phyloP scores from a whole-genome alignment of 2,329 filamentous ascomycete species.

The Colletotrichum camelliae region DNA sequence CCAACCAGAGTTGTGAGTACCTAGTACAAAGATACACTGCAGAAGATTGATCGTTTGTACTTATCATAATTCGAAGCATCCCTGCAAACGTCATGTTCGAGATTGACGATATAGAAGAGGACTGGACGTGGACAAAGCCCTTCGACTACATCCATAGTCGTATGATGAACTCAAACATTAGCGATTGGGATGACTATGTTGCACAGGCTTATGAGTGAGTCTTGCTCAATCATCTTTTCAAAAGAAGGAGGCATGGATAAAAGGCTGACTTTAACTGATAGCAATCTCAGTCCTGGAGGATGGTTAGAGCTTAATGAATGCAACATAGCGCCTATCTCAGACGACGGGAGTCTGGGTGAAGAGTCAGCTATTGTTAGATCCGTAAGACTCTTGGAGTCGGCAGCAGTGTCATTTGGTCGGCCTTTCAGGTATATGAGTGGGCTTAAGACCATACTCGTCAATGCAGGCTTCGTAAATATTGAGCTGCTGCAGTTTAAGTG shows the following conservation, averaged over 20 bases:
- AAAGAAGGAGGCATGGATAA: not conserved
- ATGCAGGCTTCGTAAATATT: conserved; percentile 60
- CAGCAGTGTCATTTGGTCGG: not conserved
- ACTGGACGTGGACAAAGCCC: conserved; percentile 34
- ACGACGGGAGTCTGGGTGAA: not conserved
- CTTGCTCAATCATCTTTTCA: not conserved
- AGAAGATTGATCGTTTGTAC: not conserved
- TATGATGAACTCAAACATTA: conserved; percentile 19
- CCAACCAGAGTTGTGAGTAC: conserved; percentile 32
- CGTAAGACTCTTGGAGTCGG: not conserved
- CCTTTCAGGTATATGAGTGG: not conserved
- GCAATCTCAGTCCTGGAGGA: conserved; percentile 18
- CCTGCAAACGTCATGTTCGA: conserved; percentile 40
- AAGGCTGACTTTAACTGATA: not conserved
- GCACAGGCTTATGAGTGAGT: conserved; percentile 27
- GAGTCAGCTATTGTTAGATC: not conserved
- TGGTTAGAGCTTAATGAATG: not conserved
- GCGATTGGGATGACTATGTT: conserved; percentile 39
- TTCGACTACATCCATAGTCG: conserved; percentile 37
- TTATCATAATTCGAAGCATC: not conserved
- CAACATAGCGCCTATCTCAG: not conserved
- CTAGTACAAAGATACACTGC: not conserved
- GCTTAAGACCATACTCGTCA: conserved; percentile 42
- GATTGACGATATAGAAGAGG: conserved; percentile 38
- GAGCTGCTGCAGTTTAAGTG: conserved; percentile 51